A percentile compares a stretch with the other conserved stretches of the same genome.
These are phyloP conservation scores for Nadsonia commutata DNA, from an alignment of 1,139 yeast species.

Conservation along the genomic window DNA sequence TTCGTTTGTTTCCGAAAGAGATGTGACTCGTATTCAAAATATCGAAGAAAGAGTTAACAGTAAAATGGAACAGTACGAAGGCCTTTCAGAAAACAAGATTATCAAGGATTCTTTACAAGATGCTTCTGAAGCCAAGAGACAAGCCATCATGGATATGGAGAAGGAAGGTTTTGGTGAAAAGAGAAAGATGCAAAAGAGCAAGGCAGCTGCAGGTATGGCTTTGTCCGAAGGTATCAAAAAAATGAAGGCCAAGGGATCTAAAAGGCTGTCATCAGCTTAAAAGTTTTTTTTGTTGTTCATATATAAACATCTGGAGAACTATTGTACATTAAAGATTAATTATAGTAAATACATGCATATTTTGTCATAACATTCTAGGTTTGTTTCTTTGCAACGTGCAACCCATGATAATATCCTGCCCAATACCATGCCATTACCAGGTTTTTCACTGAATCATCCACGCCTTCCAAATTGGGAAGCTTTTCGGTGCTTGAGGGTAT, in stretches of 20 bases:
- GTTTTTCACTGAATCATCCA: slow-evolving; percentile 14
- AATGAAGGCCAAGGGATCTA: background rate
- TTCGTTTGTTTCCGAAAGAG: slow-evolving; percentile 73
- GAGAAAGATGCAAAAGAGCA: slow-evolving; percentile 37
- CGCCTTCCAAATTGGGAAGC: slow-evolving; percentile 9
- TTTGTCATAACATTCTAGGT: no score
- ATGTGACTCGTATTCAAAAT: slow-evolving; percentile 63
- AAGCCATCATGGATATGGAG: slow-evolving; percentile 87
- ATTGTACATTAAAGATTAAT: slow-evolving; percentile 1
- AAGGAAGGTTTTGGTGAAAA: slow-evolving; percentile 75
- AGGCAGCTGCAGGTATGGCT: slow-evolving; percentile 17
- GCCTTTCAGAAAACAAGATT: slow-evolving; percentile 59
- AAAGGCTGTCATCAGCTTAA: background rate
- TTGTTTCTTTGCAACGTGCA: slow-evolving; percentile 14
- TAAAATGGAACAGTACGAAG: slow-evolving; percentile 60
- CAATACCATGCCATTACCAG: slow-evolving; percentile 21
- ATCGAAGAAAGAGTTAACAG: slow-evolving; percentile 74
- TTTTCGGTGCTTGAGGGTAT: no score
- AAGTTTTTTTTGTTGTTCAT: no score
- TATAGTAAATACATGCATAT: no score
- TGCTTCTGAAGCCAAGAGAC: slow-evolving; percentile 75
- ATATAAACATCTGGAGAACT: background rate
- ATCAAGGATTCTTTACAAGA: slow-evolving; percentile 47
- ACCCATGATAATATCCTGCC: slow-evolving; percentile 21
- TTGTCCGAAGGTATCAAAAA: slow-evolving; percentile 3